phyloP scores from a whole-genome alignment of 441 rosid species.

The Codiaeum variegatum region DNA sequence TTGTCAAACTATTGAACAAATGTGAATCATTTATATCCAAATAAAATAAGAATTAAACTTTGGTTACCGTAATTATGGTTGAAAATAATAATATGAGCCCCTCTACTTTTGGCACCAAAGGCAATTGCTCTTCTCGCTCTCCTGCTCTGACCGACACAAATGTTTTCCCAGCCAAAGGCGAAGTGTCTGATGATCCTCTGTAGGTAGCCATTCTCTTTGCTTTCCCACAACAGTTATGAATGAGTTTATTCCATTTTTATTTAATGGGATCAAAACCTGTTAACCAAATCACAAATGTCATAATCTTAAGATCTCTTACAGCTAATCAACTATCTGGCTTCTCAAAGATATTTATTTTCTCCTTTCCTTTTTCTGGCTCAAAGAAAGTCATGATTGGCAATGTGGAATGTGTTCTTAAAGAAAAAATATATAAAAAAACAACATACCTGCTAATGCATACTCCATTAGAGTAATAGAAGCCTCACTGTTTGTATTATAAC shows the following conservation, averaged over 20 bases:
- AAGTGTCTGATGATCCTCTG: slow-evolving; percentile 15
- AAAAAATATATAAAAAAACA: not conserved
- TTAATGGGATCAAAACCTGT: not conserved
- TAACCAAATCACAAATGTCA: not conserved
- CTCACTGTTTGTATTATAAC: slow-evolving; percentile 53
- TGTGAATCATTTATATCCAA: not conserved
- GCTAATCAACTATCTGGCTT: not conserved
- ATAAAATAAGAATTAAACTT: not conserved
- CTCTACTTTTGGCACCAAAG: slow-evolving; percentile 48
- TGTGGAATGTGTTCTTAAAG: not conserved
- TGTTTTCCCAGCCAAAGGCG: slow-evolving; percentile 37
- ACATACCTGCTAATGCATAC: slow-evolving; percentile 52
- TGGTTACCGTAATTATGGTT: slow-evolving; percentile 44
- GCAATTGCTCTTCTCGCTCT: slow-evolving; percentile 60
- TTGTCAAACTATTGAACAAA: slow-evolving; percentile 9
- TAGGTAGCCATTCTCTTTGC: slow-evolving; percentile 25
- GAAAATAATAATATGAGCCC: slow-evolving; percentile 43
- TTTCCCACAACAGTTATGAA: slow-evolving; percentile 12
- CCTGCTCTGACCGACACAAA: slow-evolving; percentile 55
- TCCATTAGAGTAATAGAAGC: slow-evolving; percentile 52
- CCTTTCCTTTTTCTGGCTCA: not conserved
- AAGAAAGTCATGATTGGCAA: not conserved
- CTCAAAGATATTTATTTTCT: not conserved
- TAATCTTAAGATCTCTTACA: not conserved
- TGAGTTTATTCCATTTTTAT: slow-evolving; percentile 9